Evolutionary conservation across 2,329 filamentous ascomycete species (phyloP).

Genomic region (Alternaria angustiovoidea): DNA sequence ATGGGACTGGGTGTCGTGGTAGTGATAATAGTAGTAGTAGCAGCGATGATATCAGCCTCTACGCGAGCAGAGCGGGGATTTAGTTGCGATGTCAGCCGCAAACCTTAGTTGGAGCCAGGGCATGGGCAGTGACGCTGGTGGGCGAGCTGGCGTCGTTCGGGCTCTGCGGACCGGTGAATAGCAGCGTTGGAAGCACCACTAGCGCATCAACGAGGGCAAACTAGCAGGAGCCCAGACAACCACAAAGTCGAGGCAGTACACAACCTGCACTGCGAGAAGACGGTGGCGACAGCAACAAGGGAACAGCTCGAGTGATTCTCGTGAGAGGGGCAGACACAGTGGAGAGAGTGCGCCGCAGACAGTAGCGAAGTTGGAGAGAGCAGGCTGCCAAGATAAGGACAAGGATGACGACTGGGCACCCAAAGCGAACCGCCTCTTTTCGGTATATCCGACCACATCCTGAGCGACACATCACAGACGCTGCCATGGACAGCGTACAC

Average conservation of each 20-base stretch:
- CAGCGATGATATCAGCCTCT: slow-evolving; percentile 33
- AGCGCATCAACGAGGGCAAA: slow-evolving; percentile 24
- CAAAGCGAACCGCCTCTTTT: slow-evolving; percentile 5
- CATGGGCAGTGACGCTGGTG: slow-evolving; percentile 28
- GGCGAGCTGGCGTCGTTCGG: slow-evolving; percentile 25
- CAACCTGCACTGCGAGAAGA: background rate
- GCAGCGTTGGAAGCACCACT: slow-evolving; percentile 29
- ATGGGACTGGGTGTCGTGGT: slow-evolving; percentile 23
- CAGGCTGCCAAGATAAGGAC: slow-evolving; percentile 20
- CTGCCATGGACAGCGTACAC: slow-evolving; percentile 1
- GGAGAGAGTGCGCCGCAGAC: slow-evolving; percentile 9
- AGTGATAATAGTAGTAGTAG: slow-evolving; percentile 27
- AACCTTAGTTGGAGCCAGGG: slow-evolving; percentile 32
- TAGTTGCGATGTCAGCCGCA: slow-evolving; percentile 27
- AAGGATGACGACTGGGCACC: slow-evolving; percentile 20
- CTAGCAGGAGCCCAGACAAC: slow-evolving; percentile 25
- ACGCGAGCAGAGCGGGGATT: slow-evolving; percentile 35
- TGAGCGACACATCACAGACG: slow-evolving; percentile 1
- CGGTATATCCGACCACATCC: background rate
- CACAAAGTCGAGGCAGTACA: slow-evolving; percentile 13
- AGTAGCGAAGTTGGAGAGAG: slow-evolving; percentile 17
- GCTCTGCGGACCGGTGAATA: slow-evolving; percentile 40
- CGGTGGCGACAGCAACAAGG: background rate
- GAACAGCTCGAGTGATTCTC: background rate
- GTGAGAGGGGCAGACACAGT: slow-evolving; percentile 1